Base-by-base conservation (phyloP, 495 filamentous ascomycete genomes). In the Xylaria cubensis region DNA sequence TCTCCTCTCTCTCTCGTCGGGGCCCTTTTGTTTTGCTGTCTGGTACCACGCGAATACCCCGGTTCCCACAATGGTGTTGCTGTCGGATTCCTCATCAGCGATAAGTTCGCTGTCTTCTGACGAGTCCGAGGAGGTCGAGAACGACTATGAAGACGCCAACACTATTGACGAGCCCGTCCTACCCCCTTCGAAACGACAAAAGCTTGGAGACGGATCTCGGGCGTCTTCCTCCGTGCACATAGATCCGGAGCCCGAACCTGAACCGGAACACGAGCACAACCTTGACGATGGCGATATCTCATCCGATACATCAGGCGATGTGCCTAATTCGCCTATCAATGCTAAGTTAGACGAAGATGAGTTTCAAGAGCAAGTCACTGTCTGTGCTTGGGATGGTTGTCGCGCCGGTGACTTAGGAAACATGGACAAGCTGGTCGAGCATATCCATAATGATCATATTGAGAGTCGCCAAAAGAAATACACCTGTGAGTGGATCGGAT, bases 381-480 rank as follows among this genome's bases (percentile, higher is more conserved):
- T 91, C 41, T 99, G 96, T 81, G 88, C 88, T 34, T 99, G 96
- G 96, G 91, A 94, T 59, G 93, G 92, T 65, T 99, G 96, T 80
- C 84, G 85, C 39, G 90, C 83, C 7, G 93, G 92, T 63, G 94
- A 97, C 76, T 76, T 96, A 74, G 89, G 90, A 0, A 96, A 98
- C 78, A 98, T 98, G 94, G 96, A 99, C 81, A 90, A 86, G 73
- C 82, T 99, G 66, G 97, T 99, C 67, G 87, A 92, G 72, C 96
- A 99, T 81, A 93, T 99, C 63, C 95, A 98, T 79, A 91, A 93
- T 75, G 92, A 93, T 67, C 96, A 99, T 78, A 96, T 97, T 79
- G 94, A 94, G 71, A 90, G 86, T 76, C 88, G 92, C 63, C 81
- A 85, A 62, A 87, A 88, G 74, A 86, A 85, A 69, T 98, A 98